Percentiles rank a stretch among this genome's conserved stretches.
These are phyloP conservation scores for Stropharia rugosoannulata DNA, from an alignment of 768 basidiomycete species.

Conservation along the genomic window DNA sequence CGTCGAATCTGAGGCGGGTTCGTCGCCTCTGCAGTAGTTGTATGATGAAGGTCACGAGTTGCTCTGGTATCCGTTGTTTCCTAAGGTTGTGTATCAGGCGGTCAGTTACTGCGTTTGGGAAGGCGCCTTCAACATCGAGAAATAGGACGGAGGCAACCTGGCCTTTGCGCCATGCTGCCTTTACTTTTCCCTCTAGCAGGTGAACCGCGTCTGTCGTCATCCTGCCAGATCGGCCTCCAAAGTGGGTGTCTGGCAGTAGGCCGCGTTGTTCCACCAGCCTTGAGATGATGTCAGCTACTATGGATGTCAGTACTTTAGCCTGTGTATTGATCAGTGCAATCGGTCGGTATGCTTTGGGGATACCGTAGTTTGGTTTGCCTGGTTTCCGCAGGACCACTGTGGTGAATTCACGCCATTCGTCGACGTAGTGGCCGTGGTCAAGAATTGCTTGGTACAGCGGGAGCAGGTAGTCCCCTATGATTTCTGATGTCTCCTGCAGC, in stretches of 20 bases:
- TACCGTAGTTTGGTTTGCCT: slow-evolving; percentile 30
- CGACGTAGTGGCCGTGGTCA: slow-evolving; percentile 15
- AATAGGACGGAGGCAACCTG: slow-evolving; percentile 36
- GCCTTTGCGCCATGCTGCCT: slow-evolving; percentile 29
- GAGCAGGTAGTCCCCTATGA: slow-evolving; percentile 21
- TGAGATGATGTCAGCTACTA: slow-evolving; percentile 19
- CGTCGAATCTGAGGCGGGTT: slow-evolving; percentile 13
- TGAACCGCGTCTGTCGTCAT: slow-evolving; percentile 35
- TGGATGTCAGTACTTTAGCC: slow-evolving; percentile 26
- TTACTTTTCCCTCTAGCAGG: slow-evolving; percentile 10
- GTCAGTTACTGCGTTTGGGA: slow-evolving; percentile 19
- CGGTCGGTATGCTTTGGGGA: slow-evolving; percentile 32
- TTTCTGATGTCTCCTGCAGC: slow-evolving; percentile 14
- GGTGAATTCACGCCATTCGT: slow-evolving; percentile 18
- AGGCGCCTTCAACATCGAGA: slow-evolving; percentile 43
- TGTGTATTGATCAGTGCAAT: slow-evolving; percentile 33
- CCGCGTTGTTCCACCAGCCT: slow-evolving; percentile 24
- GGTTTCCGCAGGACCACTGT: slow-evolving; percentile 36
- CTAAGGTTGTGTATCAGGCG: slow-evolving; percentile 30
- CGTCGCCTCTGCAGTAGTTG: background rate
- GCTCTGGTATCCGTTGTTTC: slow-evolving; percentile 20
- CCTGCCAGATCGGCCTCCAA: slow-evolving; percentile 36
- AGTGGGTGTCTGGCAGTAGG: slow-evolving; percentile 34
- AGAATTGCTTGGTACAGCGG: slow-evolving; percentile 28
- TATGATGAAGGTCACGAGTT: slow-evolving; percentile 12